These are phyloP conservation scores for Asterophora lycoperdoides DNA, from an alignment of 768 basidiomycete species.

Conservation along the genomic window DNA sequence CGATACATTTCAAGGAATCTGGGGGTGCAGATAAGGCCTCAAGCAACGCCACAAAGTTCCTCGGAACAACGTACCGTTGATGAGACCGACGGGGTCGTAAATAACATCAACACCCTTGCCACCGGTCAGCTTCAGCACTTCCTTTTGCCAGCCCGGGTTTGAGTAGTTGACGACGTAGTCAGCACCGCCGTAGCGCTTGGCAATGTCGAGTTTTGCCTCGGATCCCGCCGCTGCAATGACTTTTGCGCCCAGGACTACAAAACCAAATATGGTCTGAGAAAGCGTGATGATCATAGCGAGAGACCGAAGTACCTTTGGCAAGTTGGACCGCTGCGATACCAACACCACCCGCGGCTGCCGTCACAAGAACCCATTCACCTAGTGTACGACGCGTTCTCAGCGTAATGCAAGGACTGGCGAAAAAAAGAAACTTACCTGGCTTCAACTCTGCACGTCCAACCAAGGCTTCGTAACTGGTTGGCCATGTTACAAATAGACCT, in stretches of 20 bases:
- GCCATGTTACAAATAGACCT: constrained; percentile 83
- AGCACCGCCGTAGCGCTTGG: constrained; percentile 71
- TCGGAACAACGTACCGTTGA: constrained; percentile 44
- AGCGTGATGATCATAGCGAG: neutral
- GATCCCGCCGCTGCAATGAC: constrained; percentile 94
- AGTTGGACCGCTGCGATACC: constrained; percentile 90
- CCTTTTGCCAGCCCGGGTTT: constrained; percentile 79
- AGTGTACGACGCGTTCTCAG: neutral
- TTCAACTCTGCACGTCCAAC: constrained; percentile 81
- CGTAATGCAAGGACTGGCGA: neutral
- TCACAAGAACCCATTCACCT: constrained; percentile 92
- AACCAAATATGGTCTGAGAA: too few relatives aligned
- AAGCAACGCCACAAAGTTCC: neutral
- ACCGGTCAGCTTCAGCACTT: constrained; percentile 76
- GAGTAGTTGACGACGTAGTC: constrained; percentile 82
- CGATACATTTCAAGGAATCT: constrained; percentile 90
- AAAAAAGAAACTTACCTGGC: constrained; percentile 43
- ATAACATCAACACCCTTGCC: constrained; percentile 86
- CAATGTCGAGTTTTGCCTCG: constrained; percentile 72
- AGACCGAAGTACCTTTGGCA: constrained; percentile 66
- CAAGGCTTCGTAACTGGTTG: constrained; percentile 90
- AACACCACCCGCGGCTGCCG: constrained; percentile 95
- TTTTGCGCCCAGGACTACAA: constrained; percentile 84
- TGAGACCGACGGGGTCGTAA: constrained; percentile 82
- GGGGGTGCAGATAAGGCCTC: neutral